Base-by-base conservation (phyloP, 306 rosid genomes). In the Arachis stenosperma region DNA sequence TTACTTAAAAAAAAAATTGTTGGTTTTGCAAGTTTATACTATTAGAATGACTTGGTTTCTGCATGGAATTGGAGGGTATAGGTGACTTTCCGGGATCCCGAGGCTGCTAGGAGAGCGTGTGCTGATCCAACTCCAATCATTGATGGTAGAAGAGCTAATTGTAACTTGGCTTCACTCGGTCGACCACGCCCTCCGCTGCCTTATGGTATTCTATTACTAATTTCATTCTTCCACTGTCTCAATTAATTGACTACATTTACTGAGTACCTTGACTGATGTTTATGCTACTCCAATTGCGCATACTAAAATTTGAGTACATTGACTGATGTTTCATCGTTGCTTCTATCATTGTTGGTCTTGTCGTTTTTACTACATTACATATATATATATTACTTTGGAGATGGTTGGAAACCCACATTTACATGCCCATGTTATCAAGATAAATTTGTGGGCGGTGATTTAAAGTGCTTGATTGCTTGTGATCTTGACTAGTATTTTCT, bases 31-130 rank as follows among this genome's bases (percentile, higher is more conserved):
- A 40, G 43, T 40, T 71, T 47, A 3, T 1, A 12, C n/a, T 51
- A 6, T 59, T 63, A 43, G 86, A 83, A 80, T 90, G 93, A 89
- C 90, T 84, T 86, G 96, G 75, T 82, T 81, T 89, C 83, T 92
- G 80, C 90, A 73, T 92, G 98, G 67, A 79, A 70, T 80, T 80
- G 81, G 97, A 90, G 98, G 96, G 87, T 84, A 86, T 85, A 93
- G 98, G 98, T 93, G 82, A 90, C 98, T 89, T 93, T 93, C 84
- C 91, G 88, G 75, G 96, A 93, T 70, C 90, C 96, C 12, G 98
- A 90, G 85, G 86, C 98, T 76, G 97, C 98, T 60, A 83, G 92
- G 54, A 88, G 98, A 77, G 97, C 98, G 44, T 93, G 98, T 69
- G 86, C 84, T 7, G 96, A 90, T 89, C 96, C 98, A 9, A 70